Evolutionary conservation across 2,329 filamentous ascomycete species (phyloP), one percentile per base, ranked within the genome.

Genomic region (Fusarium denticulatum): DNA sequence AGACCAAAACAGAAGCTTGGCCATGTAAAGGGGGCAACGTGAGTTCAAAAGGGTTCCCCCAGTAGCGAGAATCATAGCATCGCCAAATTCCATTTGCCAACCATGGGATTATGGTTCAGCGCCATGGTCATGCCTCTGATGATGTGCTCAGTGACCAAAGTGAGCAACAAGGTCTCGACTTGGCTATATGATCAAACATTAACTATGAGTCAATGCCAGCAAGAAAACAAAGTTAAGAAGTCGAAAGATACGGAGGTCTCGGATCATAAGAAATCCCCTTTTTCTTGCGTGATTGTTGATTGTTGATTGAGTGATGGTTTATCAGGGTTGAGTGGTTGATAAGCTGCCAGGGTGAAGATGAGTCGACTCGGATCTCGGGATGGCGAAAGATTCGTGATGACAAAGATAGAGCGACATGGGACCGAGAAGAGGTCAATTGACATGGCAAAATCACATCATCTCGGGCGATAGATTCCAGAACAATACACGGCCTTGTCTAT

Each of bases 91-190:
- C 55, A 72, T 74, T 55, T 65, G 50, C 61, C 57, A 39, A 70
- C 32, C 58, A 65, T 30, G 26, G 36, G 36, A 30, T 71, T 75
- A 66, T 64, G 60, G 60, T 67, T 69, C 62, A 67, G 71, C 61
- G 67, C 69, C 69, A 66, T 49, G 36, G 57, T 37, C 63, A 32
- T 40, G 52, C 42, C 50, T 60, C 47, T 40, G 65, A 77, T 77
- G 75, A 72, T 77, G 75, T 77, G 75, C 73, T 76, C 50, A 39
- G 30, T 15, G 18, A 53, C 26, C 59, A 42, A 61, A 66, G 60
- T 77, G 74, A 77, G 70, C 72, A 75, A 68, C 60, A 36, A 46
- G 24, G 34, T 24, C 59, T 67, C 14, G 55, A 56, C 40, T 43
- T 47, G 36, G n/a, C 46, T 53, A 67, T 39, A 56, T 65, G 69